phyloP scores from a whole-genome alignment of 2,329 filamentous ascomycete species.

The Fusarium sacchari region DNA sequence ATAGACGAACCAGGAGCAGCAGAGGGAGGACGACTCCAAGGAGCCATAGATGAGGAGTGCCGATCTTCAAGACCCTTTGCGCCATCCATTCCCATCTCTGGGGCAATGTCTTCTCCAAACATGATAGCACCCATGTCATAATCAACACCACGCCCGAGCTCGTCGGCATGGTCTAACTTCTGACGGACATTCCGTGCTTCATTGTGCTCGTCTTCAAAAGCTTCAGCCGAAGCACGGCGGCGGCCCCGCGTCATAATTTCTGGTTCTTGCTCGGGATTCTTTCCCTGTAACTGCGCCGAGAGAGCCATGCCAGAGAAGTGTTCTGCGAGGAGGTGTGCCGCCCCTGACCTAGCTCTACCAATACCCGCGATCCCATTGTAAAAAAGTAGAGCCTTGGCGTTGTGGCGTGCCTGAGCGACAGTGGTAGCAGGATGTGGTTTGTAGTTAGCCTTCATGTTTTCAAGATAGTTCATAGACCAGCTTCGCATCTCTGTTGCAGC shows the following conservation, averaged over 20 bases:
- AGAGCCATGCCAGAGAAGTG: constrained; percentile 58
- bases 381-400: constrained; percentile 47
- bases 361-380: constrained; percentile 49
- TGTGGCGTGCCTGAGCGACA: constrained; percentile 52
- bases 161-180: constrained; percentile 46
- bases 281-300: constrained; percentile 46
- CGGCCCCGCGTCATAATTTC: constrained; percentile 40
- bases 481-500: constrained; percentile 49
- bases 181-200: constrained; percentile 52
- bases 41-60: constrained; percentile 62
- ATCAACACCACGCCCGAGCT: constrained; percentile 42
- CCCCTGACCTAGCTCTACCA: constrained; percentile 29
- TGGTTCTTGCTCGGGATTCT: constrained; percentile 31
- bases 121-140: constrained; percentile 45
- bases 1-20: constrained; percentile 58
- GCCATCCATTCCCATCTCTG: constrained; percentile 78
- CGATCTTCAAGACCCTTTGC: constrained; percentile 74
- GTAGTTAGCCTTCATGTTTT: constrained; percentile 63
- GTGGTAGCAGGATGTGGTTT: constrained; percentile 43
- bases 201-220: constrained; percentile 53
- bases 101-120: constrained; percentile 53
- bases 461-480: constrained; percentile 57
- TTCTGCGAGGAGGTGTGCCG: constrained; percentile 56
- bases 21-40: constrained; percentile 62
- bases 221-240: constrained; percentile 57